These are phyloP conservation scores for Acanthamoeba healyi DNA, from an alignment of 208 protist genomes.

Conservation along the genomic window DNA sequence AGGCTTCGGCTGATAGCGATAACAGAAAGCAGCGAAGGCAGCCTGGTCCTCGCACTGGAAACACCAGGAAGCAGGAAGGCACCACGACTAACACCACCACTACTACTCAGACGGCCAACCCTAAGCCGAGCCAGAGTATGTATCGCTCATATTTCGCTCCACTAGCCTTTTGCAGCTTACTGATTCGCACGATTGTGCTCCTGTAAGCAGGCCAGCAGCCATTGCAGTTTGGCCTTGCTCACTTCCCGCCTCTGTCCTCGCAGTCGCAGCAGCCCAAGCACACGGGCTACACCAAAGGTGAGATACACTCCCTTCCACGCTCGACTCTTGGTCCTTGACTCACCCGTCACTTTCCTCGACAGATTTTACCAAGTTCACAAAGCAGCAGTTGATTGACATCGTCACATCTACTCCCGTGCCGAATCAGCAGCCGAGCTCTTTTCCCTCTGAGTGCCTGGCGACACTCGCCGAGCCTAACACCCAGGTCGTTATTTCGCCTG, in stretches of 20 bases:
- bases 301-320: no score
- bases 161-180: no score
- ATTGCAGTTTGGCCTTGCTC: not conserved
- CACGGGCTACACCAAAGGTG: slow-evolving; percentile 43
- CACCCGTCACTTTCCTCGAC: not conserved
- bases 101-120: not conserved
- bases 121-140: no score
- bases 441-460: not conserved
- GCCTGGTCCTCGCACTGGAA: not conserved
- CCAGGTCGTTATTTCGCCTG: not conserved
- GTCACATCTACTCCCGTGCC: slow-evolving; percentile 15
- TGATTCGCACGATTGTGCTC: no score
- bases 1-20: not conserved
- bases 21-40: slow-evolving; percentile 37
- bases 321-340: no score
- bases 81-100: not conserved
- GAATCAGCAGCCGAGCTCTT: not conserved
- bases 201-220: not conserved
- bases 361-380: slow-evolving; percentile 67
- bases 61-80: slow-evolving; percentile 26
- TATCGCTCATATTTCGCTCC: no score
- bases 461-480: not conserved
- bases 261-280: slow-evolving; percentile 28
- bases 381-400: slow-evolving; percentile 47
- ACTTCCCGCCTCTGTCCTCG: slow-evolving; percentile 29